Conservation (phyloP, 2,329 filamentous ascomycete species). For the Fusarium mexicanum region DNA sequence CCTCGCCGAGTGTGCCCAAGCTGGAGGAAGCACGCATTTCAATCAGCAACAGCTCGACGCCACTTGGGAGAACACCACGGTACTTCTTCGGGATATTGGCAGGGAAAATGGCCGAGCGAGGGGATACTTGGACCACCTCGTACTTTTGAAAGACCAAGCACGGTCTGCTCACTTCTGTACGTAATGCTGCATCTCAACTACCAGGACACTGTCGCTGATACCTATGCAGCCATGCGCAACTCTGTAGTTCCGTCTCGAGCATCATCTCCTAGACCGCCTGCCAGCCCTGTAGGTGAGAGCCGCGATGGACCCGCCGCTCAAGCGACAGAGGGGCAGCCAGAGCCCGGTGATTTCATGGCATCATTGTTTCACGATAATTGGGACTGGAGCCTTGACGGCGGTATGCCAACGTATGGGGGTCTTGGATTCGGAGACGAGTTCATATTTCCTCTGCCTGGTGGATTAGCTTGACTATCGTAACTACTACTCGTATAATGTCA, state of each 20-base stretch:
- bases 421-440: background rate
- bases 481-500: fast-evolving
- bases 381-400: constrained; percentile 2
- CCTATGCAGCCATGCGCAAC: background rate
- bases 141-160: background rate
- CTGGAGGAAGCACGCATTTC: background rate
- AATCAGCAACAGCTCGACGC: constrained; percentile 1
- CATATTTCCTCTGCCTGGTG: background rate
- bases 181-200: background rate
- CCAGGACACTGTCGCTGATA: background rate
- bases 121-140: background rate
- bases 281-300: background rate
- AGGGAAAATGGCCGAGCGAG: background rate
- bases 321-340: background rate
- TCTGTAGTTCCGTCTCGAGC: background rate
- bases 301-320: too few relatives aligned
- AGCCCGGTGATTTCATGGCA: background rate
- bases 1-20: background rate
- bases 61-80: background rate
- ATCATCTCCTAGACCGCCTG: background rate
- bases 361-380: background rate
- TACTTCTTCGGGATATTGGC: background rate
- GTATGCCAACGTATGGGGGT: background rate
- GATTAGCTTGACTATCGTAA: background rate
- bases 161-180: background rate